Evolutionary conservation across 2,329 filamentous ascomycete genomes (phyloP).

Genomic region (Aciculosporium take): DNA sequence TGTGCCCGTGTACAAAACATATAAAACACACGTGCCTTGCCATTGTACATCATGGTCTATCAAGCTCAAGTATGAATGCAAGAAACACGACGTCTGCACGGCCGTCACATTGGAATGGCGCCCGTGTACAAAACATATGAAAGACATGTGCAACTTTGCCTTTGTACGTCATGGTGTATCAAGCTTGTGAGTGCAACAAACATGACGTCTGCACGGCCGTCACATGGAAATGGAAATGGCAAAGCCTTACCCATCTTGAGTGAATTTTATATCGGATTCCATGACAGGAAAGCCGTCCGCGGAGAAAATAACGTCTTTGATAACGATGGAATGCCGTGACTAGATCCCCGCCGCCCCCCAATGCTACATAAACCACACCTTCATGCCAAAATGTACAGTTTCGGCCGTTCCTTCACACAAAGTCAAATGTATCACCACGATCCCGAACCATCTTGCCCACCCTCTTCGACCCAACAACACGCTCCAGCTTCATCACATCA

Average conservation of each 20-base stretch:
- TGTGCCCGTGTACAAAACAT: constrained; percentile 1
- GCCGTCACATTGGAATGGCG: neutral
- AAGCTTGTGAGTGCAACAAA: too few species aligned
- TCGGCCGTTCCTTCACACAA: constrained; percentile 42
- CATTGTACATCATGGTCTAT: constrained; percentile 4
- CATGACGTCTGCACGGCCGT: too few species aligned
- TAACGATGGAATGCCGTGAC: neutral
- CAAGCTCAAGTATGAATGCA: constrained; percentile 1
- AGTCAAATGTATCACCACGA: constrained; percentile 85
- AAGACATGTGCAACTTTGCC: too few species aligned
- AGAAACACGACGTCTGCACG: neutral
- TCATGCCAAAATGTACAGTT: neutral
- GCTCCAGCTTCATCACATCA: constrained; percentile 78
- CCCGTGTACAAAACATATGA: neutral
- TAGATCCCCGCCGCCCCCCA: neutral
- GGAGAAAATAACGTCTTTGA: neutral
- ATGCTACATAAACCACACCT: neutral
- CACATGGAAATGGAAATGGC: too few species aligned
- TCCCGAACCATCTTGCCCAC: constrained; percentile 74
- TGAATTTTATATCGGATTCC: too few species aligned
- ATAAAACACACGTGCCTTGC: neutral
- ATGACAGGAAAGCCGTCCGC: too few species aligned
- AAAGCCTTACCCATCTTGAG: too few species aligned
- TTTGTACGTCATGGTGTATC: too few species aligned
- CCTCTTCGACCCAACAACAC: constrained; percentile 69